phyloP scores from a whole-genome alignment of 768 basidiomycete genomes.

The Myochromella boudieri region DNA sequence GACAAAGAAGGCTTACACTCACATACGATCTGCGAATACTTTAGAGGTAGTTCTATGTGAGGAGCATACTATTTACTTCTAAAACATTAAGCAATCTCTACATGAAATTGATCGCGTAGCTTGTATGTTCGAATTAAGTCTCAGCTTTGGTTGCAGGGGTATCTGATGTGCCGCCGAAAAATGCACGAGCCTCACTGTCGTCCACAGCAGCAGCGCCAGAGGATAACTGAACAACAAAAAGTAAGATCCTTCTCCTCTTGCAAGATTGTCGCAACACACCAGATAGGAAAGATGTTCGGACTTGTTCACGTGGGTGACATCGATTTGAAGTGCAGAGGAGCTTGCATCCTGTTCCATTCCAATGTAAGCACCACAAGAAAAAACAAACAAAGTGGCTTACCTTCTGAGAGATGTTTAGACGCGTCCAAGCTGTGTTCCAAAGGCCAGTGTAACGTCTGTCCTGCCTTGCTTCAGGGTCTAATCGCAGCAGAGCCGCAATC shows the following conservation, averaged over 20 bases:
- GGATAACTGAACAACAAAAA: background rate
- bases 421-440: constrained; percentile 75
- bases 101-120: too few relatives aligned
- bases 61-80: too few relatives aligned
- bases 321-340: constrained; percentile 31
- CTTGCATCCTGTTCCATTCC: constrained; percentile 21
- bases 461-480: constrained; percentile 45
- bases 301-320: constrained; percentile 36
- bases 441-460: constrained; percentile 45
- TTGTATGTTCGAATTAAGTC: too few relatives aligned
- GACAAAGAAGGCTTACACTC: too few relatives aligned
- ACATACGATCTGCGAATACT: too few relatives aligned
- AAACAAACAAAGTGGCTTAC: constrained; percentile 25
- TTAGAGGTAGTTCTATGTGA: too few relatives aligned
- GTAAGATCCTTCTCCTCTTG: background rate
- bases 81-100: too few relatives aligned
- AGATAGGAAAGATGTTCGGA: constrained; percentile 31
- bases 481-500: constrained; percentile 49
- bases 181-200: constrained; percentile 8
- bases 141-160: background rate
- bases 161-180: constrained; percentile 7
- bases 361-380: constrained; percentile 1
- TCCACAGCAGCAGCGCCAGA: background rate
- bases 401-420: constrained; percentile 47
- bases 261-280: constrained; percentile 17